Evolutionary conservation across 2,329 filamentous ascomycete species (phyloP).

Genomic region (Penicillium sclerotiorum): DNA sequence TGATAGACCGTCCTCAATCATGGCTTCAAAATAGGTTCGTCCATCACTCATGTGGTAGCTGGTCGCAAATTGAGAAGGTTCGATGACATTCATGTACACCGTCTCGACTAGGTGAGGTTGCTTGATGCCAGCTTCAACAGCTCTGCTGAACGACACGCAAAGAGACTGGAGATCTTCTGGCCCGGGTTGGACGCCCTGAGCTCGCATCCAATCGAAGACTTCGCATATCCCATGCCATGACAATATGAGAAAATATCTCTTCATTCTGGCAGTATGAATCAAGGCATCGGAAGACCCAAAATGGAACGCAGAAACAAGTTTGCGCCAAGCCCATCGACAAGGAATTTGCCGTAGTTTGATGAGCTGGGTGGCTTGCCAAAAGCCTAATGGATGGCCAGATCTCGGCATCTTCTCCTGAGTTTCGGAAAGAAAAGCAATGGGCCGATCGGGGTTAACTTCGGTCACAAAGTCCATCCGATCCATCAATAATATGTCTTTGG

Average conservation of each 20-base stretch:
- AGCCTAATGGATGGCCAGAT: constrained; percentile 29
- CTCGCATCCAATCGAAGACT: constrained; percentile 38
- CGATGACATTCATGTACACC: constrained; percentile 26
- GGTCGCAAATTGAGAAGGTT: constrained; percentile 20
- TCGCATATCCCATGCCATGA: constrained; percentile 42
- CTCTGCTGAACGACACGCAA: constrained; percentile 39
- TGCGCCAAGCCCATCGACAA: constrained; percentile 39
- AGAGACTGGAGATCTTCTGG: constrained; percentile 38
- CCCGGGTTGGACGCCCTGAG: constrained; percentile 32
- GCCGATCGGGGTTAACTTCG: constrained; percentile 4
- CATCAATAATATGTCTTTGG: constrained; percentile 10
- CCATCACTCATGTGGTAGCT: constrained; percentile 1
- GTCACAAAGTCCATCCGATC: constrained; percentile 1
- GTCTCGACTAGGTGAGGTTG: constrained; percentile 30
- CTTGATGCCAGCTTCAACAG: constrained; percentile 36
- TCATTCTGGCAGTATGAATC: too few species aligned
- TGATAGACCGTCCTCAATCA: constrained; percentile 34
- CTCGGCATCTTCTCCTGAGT: constrained; percentile 11
- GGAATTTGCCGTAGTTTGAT: constrained; percentile 31
- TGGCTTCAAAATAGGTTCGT: constrained; percentile 27
- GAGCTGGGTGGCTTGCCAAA: constrained; percentile 43
- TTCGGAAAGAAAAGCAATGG: constrained; percentile 23
- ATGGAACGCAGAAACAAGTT: constrained; percentile 30
- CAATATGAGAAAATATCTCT: constrained; percentile 35
- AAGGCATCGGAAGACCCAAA: constrained; percentile 8